These are phyloP conservation scores for Penium margaritaceum DNA, from an alignment of 139 green algal genomes.

Conservation along the genomic window DNA sequence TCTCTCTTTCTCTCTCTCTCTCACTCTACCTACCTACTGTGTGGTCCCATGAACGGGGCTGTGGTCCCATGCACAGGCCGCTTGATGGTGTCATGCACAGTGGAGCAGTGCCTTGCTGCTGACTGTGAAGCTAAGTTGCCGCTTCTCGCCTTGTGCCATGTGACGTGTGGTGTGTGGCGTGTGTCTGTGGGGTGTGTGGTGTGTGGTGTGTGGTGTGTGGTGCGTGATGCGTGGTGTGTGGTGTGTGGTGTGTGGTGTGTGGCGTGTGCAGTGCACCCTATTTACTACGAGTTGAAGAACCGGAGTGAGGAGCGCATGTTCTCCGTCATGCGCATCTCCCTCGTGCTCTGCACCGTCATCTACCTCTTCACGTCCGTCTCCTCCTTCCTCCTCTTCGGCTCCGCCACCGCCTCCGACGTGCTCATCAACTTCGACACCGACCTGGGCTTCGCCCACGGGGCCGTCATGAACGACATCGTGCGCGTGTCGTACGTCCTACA, in stretches of 20 bases:
- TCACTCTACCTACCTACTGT: too few species aligned
- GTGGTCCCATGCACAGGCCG: too few species aligned
- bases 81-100: too few species aligned
- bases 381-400: slow-evolving; percentile 14
- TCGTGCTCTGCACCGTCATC: not conserved
- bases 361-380: slow-evolving; percentile 12
- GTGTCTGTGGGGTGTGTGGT: too few species aligned
- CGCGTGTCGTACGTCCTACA: slow-evolving; percentile 12
- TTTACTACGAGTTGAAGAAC: slow-evolving; percentile 1
- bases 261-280: slow-evolving; percentile 1
- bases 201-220: too few species aligned
- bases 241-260: too few species aligned
- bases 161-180: not conserved
- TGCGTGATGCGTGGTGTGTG: too few species aligned
- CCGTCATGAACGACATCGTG: slow-evolving; percentile 2
- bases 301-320: slow-evolving; percentile 4
- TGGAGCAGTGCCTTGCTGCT: too few species aligned
- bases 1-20: too few species aligned
- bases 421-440: slow-evolving; percentile 16
- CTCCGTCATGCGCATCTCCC: not conserved
- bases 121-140: not conserved
- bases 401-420: not conserved
- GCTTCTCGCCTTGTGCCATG: not conserved
- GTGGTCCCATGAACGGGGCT: too few species aligned
- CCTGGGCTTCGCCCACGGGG: not conserved